Percentiles rank a stretch among this genome's conserved stretches.
These are phyloP conservation scores for Fusarium multiceps DNA, from an alignment of 2,329 filamentous ascomycete genomes.

Conservation along the genomic window DNA sequence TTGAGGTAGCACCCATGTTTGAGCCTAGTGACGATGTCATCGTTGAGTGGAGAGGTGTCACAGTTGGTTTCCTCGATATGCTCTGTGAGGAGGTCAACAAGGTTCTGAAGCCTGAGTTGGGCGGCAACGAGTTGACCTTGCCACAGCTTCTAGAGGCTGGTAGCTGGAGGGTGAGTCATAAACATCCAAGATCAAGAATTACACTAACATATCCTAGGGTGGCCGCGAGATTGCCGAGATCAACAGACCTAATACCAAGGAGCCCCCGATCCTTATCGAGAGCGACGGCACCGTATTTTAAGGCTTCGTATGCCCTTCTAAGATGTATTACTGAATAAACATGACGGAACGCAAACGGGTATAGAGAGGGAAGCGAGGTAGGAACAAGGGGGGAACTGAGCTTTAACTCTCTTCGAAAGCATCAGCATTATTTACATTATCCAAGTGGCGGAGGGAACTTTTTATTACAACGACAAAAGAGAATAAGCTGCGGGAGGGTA, in stretches of 20 bases:
- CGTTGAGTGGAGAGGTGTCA: constrained; percentile 74
- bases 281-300: constrained; percentile 97
- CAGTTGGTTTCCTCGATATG: constrained; percentile 68
- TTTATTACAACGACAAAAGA: constrained; percentile 27
- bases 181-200: background rate
- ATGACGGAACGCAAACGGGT: constrained; percentile 37
- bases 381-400: constrained; percentile 1
- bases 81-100: constrained; percentile 58
- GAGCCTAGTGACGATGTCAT: constrained; percentile 70
- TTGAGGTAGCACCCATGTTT: constrained; percentile 69
- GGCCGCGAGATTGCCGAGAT: constrained; percentile 96
- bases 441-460: constrained; percentile 4
- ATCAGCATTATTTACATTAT: constrained; percentile 39
- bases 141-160: constrained; percentile 95
- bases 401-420: constrained; percentile 35
- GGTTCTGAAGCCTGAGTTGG: constrained; percentile 64
- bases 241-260: constrained; percentile 93
- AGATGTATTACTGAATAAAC: constrained; percentile 39
- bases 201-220: constrained; percentile 64
- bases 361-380: constrained; percentile 27
- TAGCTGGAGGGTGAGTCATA: constrained; percentile 87
- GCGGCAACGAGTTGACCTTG: constrained; percentile 77
- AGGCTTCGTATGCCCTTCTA: constrained; percentile 30
- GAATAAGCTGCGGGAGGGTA: constrained; percentile 19
- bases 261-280: constrained; percentile 94